These are phyloP conservation scores for Fusarium nodosum DNA, from an alignment of 2,329 filamentous ascomycete genomes.

Conservation along the genomic window DNA sequence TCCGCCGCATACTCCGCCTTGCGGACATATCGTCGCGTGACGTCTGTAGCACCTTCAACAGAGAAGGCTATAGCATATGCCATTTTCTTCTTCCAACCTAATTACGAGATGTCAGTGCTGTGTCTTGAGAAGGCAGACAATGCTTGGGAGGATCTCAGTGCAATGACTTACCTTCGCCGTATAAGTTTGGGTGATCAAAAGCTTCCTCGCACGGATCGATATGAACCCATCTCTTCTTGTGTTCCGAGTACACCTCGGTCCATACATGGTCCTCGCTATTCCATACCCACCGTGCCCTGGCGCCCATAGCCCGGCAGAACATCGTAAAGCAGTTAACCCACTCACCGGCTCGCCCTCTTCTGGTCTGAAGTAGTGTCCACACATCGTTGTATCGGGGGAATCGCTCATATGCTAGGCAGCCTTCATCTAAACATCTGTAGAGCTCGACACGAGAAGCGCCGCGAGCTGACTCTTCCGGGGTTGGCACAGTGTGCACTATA, in stretches of 20 bases:
- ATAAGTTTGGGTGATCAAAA: neutral
- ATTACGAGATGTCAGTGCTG: neutral
- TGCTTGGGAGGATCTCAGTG: neutral
- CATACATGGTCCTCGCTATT: neutral
- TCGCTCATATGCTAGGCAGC: neutral
- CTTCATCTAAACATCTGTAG: neutral
- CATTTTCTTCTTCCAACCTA: neutral
- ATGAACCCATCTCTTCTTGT: neutral
- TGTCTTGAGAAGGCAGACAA: neutral
- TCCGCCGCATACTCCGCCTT: neutral
- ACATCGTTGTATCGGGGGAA: neutral
- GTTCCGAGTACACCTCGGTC: neutral
- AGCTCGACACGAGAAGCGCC: neutral
- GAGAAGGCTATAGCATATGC: neutral
- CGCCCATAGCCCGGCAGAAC: neutral
- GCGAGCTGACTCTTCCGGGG: neutral
- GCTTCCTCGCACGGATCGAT: neutral
- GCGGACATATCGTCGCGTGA: neutral
- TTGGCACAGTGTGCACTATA: neutral
- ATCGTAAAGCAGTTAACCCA: neutral
- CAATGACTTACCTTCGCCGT: neutral
- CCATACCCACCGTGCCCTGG: neutral
- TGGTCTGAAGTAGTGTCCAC: neutral
- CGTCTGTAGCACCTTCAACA: neutral
- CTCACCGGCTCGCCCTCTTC: neutral